Conservation (phyloP, 2,329 filamentous ascomycete species). For the Xylariaceae sp. region DNA sequence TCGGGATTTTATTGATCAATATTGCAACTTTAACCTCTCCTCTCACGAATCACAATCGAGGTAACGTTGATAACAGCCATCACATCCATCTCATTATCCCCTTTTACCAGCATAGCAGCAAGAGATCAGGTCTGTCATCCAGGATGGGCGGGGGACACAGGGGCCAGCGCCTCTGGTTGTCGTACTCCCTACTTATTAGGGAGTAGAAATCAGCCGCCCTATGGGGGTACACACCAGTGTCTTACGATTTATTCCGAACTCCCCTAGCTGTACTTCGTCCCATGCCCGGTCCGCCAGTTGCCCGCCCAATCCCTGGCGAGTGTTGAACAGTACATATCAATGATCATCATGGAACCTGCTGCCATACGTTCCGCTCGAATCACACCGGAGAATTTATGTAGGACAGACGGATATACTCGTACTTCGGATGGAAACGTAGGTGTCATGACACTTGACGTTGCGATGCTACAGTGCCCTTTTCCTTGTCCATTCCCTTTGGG, state of each 20-base stretch:
- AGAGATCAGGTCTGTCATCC: slow-evolving; percentile 11
- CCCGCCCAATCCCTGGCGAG: slow-evolving; percentile 6
- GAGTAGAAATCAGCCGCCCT: slow-evolving; percentile 15
- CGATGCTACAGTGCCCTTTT: too few species aligned
- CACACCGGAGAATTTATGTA: slow-evolving; percentile 2
- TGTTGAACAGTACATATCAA: slow-evolving; percentile 14
- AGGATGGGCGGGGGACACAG: slow-evolving; percentile 14
- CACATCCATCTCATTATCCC: slow-evolving; percentile 5
- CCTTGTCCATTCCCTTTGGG: too few species aligned
- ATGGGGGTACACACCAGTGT: slow-evolving; percentile 19
- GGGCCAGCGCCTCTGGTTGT: slow-evolving; percentile 8
- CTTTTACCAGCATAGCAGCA: slow-evolving; percentile 3
- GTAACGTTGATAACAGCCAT: slow-evolving; percentile 6
- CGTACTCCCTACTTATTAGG: slow-evolving; percentile 16
- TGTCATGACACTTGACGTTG: too few species aligned
- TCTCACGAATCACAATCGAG: slow-evolving; percentile 9
- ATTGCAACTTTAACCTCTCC: slow-evolving; percentile 4
- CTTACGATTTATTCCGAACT: slow-evolving; percentile 20
- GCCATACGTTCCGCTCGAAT: slow-evolving; percentile 14
- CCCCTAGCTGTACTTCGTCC: slow-evolving; percentile 18
- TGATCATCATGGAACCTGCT: slow-evolving; percentile 5
- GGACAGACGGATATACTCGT: slow-evolving; percentile 2
- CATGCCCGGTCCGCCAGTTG: slow-evolving; percentile 5
- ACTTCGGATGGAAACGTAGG: too few species aligned
- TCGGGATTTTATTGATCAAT: slow-evolving; percentile 2